Evolutionary conservation across 1,139 yeast species (phyloP), one percentile per base, ranked within the genome.

Genomic region (Suhomyces yuchorum): DNA sequence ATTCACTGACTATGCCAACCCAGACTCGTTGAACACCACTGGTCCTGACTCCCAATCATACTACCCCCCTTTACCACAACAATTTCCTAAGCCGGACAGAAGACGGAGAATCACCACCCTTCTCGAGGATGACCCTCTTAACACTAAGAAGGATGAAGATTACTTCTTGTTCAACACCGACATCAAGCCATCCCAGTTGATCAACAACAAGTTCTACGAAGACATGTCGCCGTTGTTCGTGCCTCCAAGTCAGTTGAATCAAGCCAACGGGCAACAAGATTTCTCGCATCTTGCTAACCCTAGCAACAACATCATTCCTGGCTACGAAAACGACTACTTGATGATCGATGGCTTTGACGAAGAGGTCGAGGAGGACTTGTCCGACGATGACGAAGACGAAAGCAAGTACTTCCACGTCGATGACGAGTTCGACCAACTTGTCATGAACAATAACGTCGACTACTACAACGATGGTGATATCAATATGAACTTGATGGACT

Each of bases 311-410:
- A 50, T 57, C 7, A 65, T 70, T 23, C 72, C 73, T 11, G 74
- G 74, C 5, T 70, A 57, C 49, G 74, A 70, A 53, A 64, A 65
- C 50, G 75, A 71, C 55, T 70, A 69, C 53, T 58, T 70, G 40
- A 55, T 63, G 40, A 59, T 64, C 50, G 75, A 68, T 49, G 72
- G 65, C 40, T 62, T 66, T 43, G 69, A 66, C 17, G 77, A 72
- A 50, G 66, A 61, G 15, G 65, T 68, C 18, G 75, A 85, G 47
- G 78, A 84, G 62, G 82, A 81, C 53, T 62, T 65, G 43, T 78
- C 86, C 53, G 68, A 84, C 35, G 79, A 71, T 44, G 68, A 73
- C 45, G 73, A 69, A 43, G 70, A 66, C 42, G 75, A 68, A 44
- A 71, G 67, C 51, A 68, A 70, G 48, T 71, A 71, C 56, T 71